Percentiles rank a stretch among this genome's conserved stretches.
phyloP scores from a whole-genome alignment of 2,329 filamentous ascomycete species.

The Aspergillus tamarii region DNA sequence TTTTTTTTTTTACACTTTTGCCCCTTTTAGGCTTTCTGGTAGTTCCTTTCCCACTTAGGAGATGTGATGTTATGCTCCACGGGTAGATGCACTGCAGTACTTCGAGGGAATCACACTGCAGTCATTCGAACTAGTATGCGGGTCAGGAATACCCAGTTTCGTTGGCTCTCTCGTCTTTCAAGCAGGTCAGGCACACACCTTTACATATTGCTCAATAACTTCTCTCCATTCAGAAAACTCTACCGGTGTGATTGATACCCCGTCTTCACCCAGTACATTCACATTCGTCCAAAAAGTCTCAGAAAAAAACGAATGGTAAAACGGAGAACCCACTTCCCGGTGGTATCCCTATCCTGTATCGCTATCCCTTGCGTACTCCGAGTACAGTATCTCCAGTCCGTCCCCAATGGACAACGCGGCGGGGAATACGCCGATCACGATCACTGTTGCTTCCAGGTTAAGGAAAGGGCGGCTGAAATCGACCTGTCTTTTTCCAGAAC shows the following conservation, averaged over 20 bases:
- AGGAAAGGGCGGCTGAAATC: conserved; percentile 5
- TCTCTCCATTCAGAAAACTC: not conserved
- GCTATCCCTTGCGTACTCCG: conserved; percentile 23
- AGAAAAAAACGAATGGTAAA: not conserved
- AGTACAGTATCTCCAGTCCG: conserved; percentile 10
- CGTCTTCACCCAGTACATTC: not conserved
- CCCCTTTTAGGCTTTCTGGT: not conserved
- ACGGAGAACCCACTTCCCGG: not conserved
- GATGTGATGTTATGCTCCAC: not conserved
- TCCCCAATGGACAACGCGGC: conserved; percentile 9
- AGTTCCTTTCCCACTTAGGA: not conserved
- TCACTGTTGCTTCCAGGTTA: conserved; percentile 8
- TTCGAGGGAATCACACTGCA: not conserved
- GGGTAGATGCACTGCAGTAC: conserved; percentile 1
- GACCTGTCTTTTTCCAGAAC: conserved; percentile 28
- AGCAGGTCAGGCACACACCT: not conserved
- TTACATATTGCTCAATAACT: not conserved
- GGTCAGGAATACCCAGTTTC: not conserved
- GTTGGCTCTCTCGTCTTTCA: not conserved
- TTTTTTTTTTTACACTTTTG: not conserved
- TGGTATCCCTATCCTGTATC: not conserved
- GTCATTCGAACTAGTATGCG: not conserved
- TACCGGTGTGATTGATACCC: not conserved
- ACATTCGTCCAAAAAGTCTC: not conserved
- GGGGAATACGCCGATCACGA: conserved; percentile 21